Percentiles rank a stretch among this genome's conserved stretches.
phyloP scores from a whole-genome alignment of 495 filamentous ascomycete genomes.

The Haplographium delicatum region DNA sequence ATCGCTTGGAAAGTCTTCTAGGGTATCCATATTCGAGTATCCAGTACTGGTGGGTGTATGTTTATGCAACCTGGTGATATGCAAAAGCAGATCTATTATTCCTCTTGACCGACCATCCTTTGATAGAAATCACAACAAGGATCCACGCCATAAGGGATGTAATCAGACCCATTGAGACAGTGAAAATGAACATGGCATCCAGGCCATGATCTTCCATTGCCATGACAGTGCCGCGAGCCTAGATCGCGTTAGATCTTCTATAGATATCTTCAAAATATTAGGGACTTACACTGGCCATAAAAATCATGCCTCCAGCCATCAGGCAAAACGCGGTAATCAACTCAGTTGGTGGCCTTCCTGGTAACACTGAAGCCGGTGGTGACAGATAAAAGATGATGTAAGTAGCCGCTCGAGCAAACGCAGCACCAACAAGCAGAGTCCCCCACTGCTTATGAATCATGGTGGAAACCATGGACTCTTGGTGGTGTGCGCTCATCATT shows the following conservation, averaged over 20 bases:
- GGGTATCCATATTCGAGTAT: too few relatives aligned
- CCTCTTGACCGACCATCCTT: constrained; percentile 76
- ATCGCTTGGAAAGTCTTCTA: too few relatives aligned
- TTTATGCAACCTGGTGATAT: constrained; percentile 2
- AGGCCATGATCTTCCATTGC: constrained; percentile 70
- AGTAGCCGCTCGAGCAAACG: constrained; percentile 70
- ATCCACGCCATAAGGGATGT: constrained; percentile 84
- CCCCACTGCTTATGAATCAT: constrained; percentile 98
- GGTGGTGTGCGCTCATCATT: constrained; percentile 94
- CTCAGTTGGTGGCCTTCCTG: constrained; percentile 87
- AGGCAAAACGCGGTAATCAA: constrained; percentile 81
- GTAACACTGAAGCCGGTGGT: constrained; percentile 79
- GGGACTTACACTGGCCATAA: constrained; percentile 80
- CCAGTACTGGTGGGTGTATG: too few relatives aligned
- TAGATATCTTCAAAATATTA: too few relatives aligned
- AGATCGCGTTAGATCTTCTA: background rate
- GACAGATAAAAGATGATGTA: constrained; percentile 76
- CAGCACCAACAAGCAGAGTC: constrained; percentile 73
- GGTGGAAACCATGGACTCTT: constrained; percentile 74
- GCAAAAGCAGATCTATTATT: constrained; percentile 34
- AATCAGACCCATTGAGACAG: constrained; percentile 77
- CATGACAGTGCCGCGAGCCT: constrained; percentile 67
- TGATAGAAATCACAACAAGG: constrained; percentile 72
- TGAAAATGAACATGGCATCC: constrained; percentile 91
- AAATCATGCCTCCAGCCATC: constrained; percentile 80